Conservation (phyloP, 495 filamentous ascomycete species). For the Hypoxylon fuscum region DNA sequence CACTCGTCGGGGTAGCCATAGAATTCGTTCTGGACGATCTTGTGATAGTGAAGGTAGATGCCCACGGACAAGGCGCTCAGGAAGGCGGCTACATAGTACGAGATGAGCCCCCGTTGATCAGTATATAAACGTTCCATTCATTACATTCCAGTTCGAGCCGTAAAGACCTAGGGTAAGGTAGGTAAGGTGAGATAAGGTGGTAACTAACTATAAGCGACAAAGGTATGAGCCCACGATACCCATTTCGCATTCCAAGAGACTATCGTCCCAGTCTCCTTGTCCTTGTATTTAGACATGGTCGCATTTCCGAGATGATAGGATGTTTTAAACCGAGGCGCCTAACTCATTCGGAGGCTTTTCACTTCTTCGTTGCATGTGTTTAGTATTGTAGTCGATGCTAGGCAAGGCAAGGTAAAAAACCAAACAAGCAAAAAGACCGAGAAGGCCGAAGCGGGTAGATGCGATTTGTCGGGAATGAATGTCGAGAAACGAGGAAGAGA, state of each 20-base stretch:
- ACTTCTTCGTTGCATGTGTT: no score
- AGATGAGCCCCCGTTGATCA: no score
- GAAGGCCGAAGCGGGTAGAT: no score
- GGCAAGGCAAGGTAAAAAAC: neutral
- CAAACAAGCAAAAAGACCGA: no score
- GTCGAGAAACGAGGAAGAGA: neutral
- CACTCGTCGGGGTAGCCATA: constrained; percentile 98
- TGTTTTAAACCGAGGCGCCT: no score
- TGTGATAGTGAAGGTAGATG: constrained; percentile 85
- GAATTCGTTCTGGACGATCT: constrained; percentile 98
- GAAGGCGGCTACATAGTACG: constrained; percentile 73
- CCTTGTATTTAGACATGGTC: constrained; percentile 84
- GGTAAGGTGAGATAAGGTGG: no score
- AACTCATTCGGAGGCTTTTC: no score
- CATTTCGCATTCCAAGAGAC: constrained; percentile 87
- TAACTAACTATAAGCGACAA: constrained; percentile 75
- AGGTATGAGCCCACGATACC: constrained; percentile 89
- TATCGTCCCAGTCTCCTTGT: constrained; percentile 76
- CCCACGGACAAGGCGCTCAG: constrained; percentile 89
- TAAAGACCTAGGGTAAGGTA: no score
- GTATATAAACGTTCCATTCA: constrained; percentile 2
- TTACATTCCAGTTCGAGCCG: no score
- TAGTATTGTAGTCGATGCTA: neutral
- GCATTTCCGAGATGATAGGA: no score
- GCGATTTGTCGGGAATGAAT: no score